These are phyloP conservation scores for Pseudocercospora ulei DNA, from an alignment of 2,329 filamentous ascomycete species.

Conservation along the genomic window DNA sequence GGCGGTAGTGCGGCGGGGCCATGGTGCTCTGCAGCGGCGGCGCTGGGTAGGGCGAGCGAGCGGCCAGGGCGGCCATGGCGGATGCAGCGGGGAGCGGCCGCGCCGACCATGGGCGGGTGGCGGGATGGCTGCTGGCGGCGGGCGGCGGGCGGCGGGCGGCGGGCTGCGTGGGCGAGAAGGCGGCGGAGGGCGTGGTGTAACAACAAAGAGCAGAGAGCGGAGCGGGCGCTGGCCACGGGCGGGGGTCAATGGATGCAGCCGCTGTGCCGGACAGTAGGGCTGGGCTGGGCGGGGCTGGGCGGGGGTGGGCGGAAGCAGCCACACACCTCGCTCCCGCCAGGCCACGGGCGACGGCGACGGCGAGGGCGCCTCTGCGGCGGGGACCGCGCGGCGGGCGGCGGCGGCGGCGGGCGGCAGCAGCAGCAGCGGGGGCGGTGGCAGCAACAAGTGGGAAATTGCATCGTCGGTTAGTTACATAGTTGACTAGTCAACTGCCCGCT, in stretches of 20 bases:
- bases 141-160: constrained; percentile 6
- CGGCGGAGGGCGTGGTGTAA: too few species aligned
- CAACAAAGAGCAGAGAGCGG: constrained; percentile 13
- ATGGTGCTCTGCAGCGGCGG: constrained; percentile 32
- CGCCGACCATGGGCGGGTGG: constrained; percentile 10
- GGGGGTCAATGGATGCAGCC: too few species aligned
- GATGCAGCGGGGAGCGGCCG: constrained; percentile 1
- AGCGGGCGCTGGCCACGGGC: too few species aligned
- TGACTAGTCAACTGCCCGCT: too few species aligned
- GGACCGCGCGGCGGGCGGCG: neutral
- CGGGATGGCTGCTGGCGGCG: constrained; percentile 6
- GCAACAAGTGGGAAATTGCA: neutral
- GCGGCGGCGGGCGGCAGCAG: neutral
- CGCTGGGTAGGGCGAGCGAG: constrained; percentile 60
- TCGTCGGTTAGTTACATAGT: too few species aligned
- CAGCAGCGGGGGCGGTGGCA: neutral
- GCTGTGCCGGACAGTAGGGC: too few species aligned
- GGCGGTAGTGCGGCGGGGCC: constrained; percentile 26
- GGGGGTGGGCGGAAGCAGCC: constrained; percentile 5
- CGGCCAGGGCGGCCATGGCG: constrained; percentile 66
- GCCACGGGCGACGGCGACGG: neutral
- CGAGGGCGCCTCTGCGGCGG: neutral
- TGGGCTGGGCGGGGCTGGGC: constrained; percentile 4
- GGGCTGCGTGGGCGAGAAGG: too few species aligned
- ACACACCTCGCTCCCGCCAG: neutral